Conservation (phyloP, 169 alveolate genomes). For the Cryptosporidium muris region DNA sequence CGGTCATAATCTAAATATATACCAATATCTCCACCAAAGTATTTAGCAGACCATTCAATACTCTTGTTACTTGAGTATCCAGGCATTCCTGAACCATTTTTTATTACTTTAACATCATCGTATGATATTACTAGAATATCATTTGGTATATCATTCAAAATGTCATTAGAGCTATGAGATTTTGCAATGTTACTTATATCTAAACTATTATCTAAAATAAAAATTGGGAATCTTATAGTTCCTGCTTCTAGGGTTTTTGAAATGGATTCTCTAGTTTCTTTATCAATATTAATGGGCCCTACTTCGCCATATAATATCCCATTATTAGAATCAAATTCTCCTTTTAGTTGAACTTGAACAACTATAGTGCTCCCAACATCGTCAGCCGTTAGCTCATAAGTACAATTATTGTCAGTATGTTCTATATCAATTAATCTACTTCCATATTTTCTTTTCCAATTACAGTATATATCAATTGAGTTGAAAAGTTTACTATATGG, state of each 20-base stretch:
- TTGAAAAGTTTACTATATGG: constrained; percentile 1
- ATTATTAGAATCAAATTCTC: constrained; percentile 1
- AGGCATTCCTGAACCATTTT: constrained; percentile 21
- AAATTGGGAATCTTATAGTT: constrained; percentile 31
- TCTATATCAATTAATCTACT: constrained; percentile 20
- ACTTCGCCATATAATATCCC: constrained; percentile 34
- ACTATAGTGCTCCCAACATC: constrained; percentile 45
- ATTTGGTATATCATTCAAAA: neutral
- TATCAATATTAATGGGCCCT: constrained; percentile 49
- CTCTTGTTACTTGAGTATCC: constrained; percentile 14
- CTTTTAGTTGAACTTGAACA: constrained; percentile 24
- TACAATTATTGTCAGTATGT: neutral
- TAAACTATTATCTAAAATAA: constrained; percentile 15
- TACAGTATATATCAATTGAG: neutral
- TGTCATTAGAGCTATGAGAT: neutral
- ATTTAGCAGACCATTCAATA: constrained; percentile 64
- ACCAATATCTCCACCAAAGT: constrained; percentile 62
- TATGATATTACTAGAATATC: constrained; percentile 39
- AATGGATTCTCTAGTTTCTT: constrained; percentile 18
- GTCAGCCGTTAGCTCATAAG: constrained; percentile 37
- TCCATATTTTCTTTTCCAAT: constrained; percentile 52
- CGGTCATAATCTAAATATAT: neutral
- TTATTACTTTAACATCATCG: constrained; percentile 56
- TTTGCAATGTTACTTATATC: constrained; percentile 4
- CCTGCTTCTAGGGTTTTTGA: constrained; percentile 40